Evolutionary conservation across 2,329 filamentous ascomycete species (phyloP), one percentile per base, ranked within the genome.

Genomic region (Apiospora rasikravindrae): DNA sequence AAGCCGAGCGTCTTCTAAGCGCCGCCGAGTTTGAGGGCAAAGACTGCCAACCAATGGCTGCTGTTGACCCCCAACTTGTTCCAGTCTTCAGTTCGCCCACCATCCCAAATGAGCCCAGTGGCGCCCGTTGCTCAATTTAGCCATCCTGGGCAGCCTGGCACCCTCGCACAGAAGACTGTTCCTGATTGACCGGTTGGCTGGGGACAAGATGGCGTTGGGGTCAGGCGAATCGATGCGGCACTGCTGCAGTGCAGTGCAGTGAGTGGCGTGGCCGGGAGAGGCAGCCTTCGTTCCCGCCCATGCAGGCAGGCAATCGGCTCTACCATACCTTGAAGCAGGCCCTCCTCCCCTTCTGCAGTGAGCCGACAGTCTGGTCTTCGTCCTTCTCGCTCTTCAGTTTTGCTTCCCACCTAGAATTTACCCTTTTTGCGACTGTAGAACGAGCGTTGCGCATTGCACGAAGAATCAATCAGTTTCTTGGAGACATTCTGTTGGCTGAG

Each of bases 1-100:
- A 37, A 68, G 67, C 71, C 71, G 71, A 69, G 71, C 68, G 70
- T 13, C 53, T 72, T 70, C 44, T 72, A 72, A 72, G 71, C 71
- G 71, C 71, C 71, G 22, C 19, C 71, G 33, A 67, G 16, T 19
- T 67, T 22, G 22, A n/a, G 22, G n/a, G 57, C 16, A 40, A n/a
- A 19, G 10, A 37, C n/a, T 64, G 8, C 33, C 57, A n/a, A 64
- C 57, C 57, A 64, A 64, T 64, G 22, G 33, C 57, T 64, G 57
- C 57, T 19, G 22, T 40, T 64, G 57, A 22, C 57, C 57, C 57
- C 57, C 57, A n/a, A 40, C 29, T 64, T 64, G 33, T 64, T 40
- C 33, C 33, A 40, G 29, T 64, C 57, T 64, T 64, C 53, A 61
- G 53, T 37, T 37, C 29, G 29, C 53, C 29, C 53, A 64, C 14